A percentile compares a stretch with the other conserved stretches of the same genome.
Conservation (phyloP, 768 basidiomycete genomes). For the Tylopilus rubrobrunneus region DNA sequence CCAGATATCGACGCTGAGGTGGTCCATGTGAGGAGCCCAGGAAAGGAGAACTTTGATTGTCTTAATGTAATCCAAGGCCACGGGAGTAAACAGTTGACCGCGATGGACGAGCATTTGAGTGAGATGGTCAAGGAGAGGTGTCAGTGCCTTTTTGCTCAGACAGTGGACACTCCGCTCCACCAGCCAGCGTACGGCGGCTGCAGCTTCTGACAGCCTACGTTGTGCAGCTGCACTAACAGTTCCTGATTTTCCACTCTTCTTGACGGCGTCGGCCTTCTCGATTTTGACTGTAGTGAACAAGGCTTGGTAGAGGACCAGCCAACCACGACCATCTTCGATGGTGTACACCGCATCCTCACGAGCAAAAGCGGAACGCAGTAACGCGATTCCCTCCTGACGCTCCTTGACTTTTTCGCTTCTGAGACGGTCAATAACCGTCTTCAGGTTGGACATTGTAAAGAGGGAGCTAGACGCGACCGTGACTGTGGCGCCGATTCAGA, state of each 20-base stretch:
- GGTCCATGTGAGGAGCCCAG: constrained; percentile 75
- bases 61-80: constrained; percentile 81
- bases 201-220: constrained; percentile 62
- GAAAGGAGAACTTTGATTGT: constrained; percentile 61
- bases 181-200: constrained; percentile 68
- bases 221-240: constrained; percentile 44
- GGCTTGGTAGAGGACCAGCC: constrained; percentile 68
- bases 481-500: constrained; percentile 11
- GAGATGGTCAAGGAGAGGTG: constrained; percentile 62
- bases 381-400: constrained; percentile 57
- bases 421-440: constrained; percentile 47
- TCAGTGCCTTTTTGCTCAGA: constrained; percentile 53
- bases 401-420: constrained; percentile 65
- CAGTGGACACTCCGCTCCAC: constrained; percentile 56
- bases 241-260: constrained; percentile 39
- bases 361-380: constrained; percentile 50
- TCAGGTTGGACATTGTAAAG: constrained; percentile 39
- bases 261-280: constrained; percentile 53
- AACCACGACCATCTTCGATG: constrained; percentile 40
- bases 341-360: constrained; percentile 42
- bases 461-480: constrained; percentile 10
- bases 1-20: constrained; percentile 66
- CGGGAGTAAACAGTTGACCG: constrained; percentile 51
- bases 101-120: constrained; percentile 52
- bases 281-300: constrained; percentile 61